Evolutionary conservation across 371 early-diverging fungal species (phyloP).

Genomic region (Apophysomyces variabilis): DNA sequence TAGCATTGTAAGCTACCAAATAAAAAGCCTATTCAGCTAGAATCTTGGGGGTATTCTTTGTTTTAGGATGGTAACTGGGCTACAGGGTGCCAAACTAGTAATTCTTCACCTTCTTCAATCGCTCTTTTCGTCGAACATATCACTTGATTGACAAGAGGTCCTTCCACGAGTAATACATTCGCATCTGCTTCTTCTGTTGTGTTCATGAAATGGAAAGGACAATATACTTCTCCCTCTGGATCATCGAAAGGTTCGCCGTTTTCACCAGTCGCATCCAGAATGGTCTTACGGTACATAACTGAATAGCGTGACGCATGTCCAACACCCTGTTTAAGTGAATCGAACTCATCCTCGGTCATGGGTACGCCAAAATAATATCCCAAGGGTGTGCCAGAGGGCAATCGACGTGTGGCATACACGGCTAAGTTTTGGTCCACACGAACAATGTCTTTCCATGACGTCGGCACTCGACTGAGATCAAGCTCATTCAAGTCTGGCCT

Average conservation of each 20-base stretch:
- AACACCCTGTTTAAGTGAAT: constrained; percentile 40
- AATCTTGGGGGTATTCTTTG: neutral
- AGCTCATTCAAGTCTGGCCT: constrained; percentile 21
- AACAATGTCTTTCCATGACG: constrained; percentile 57
- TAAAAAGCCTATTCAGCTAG: too few species aligned
- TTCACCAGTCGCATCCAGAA: constrained; percentile 86
- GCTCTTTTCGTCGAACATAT: constrained; percentile 73
- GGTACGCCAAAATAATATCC: constrained; percentile 91
- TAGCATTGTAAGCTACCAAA: too few species aligned
- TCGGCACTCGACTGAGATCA: constrained; percentile 34
- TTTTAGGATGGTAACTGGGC: constrained; percentile 46
- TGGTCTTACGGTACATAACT: constrained; percentile 82
- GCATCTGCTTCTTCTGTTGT: constrained; percentile 63
- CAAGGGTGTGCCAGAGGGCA: constrained; percentile 70
- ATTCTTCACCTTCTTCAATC: constrained; percentile 75
- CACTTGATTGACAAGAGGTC: constrained; percentile 80
- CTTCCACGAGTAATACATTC: constrained; percentile 80
- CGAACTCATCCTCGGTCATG: constrained; percentile 87
- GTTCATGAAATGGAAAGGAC: constrained; percentile 93
- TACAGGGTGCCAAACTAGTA: constrained; percentile 81
- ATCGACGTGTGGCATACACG: constrained; percentile 34
- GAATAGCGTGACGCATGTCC: constrained; percentile 85
- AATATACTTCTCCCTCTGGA: constrained; percentile 64
- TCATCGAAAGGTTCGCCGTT: constrained; percentile 74
- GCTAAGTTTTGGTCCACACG: constrained; percentile 19